Base-by-base conservation (phyloP, 805 yeast genomes). In the Candida piceae region DNA sequence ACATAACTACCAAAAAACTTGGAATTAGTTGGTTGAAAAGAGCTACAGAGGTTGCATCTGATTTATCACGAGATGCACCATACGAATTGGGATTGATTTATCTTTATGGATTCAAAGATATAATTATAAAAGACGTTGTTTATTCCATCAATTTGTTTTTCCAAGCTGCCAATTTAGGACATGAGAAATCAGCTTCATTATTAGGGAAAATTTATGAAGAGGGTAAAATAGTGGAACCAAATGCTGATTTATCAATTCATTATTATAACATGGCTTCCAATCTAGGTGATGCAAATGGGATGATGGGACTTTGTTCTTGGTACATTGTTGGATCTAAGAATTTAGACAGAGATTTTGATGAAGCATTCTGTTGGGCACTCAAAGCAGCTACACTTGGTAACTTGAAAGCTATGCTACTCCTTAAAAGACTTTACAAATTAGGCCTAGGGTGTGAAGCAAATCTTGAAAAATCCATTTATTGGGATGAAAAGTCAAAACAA, bases 261-360 rank as follows among this genome's bases (percentile, higher is more conserved):
- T 90, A 89, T 57, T 90, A 86, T 58, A 88, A 95, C 0, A 79
- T 84, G 45, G 96, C 96, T 0, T 96, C 97, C 0, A 58, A 80
- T 21, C 80, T 80, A 4, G 96, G 96, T 6, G 95, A 93, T 58
- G 74, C 95, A 1, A 79, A 75, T 32, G 81, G 95, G 9, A 93
- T 90, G 95, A 68, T 90, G 52, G 89, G 95, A 2, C 69, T 90
- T 66, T 89, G 97, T 59, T 96, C 97, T 1, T 93, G 97, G 97
- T 93, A 90, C 57, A 68, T 90, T 60, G 82, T 87, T 19, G 98
- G 98, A 0, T 80, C 85, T 23, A 89, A 84, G 23, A 89, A 93
- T n/a, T 70, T 93, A 49, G 80, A 79, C 7, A 74, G 75, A 44
- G 90, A 89, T 58, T 84, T 81, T 37, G 73, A 65, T 36, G 96